phyloP scores from a whole-genome alignment of 768 basidiomycete species.

The Tricholoma matsutake region DNA sequence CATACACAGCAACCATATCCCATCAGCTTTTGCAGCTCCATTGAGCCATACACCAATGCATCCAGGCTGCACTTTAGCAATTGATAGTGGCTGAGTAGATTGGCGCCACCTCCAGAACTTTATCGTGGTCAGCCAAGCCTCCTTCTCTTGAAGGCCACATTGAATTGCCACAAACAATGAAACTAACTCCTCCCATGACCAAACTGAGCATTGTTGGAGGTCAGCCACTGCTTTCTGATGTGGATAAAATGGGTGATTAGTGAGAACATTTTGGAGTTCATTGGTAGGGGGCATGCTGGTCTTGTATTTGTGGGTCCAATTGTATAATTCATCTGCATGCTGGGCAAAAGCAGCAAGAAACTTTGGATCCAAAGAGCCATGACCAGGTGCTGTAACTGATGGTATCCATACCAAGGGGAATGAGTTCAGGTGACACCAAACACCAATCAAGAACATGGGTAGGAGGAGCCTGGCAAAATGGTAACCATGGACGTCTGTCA shows the following conservation, averaged over 20 bases:
- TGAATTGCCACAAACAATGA: neutral
- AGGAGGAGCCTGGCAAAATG: neutral
- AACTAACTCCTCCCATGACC: no score
- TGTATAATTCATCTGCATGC: neutral
- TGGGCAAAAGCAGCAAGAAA: neutral
- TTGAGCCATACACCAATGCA: no score
- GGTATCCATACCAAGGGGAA: neutral
- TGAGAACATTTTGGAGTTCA: neutral
- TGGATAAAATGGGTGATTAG: neutral
- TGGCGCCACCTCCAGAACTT: neutral
- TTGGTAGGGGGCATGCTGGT: neutral
- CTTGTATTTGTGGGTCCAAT: neutral
- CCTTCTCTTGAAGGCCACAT: neutral
- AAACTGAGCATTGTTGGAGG: no score
- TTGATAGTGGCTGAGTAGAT: no score
- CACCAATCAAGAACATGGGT: neutral
- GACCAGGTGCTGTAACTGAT: neutral
- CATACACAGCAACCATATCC: no score
- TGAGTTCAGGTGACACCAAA: neutral
- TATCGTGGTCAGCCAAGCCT: neutral
- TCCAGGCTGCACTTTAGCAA: no score
- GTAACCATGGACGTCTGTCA: neutral
- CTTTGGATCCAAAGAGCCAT: neutral
- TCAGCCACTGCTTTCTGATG: neutral
- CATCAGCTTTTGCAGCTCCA: no score